These are phyloP conservation scores for Jacaranda mimosifolia DNA, from an alignment of 257 asterid genomes.

Conservation along the genomic window DNA sequence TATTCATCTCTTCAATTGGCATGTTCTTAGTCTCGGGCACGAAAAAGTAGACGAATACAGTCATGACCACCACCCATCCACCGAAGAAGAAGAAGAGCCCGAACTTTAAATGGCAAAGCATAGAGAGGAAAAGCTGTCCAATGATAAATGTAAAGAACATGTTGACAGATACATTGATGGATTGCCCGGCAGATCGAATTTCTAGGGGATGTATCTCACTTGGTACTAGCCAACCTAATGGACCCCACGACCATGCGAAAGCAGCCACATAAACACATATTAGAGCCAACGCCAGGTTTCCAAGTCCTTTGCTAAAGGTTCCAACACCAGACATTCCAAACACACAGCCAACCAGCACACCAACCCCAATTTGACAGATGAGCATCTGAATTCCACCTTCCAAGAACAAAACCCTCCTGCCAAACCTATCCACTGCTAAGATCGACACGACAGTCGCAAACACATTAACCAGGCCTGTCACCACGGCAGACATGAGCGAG, in stretches of 20 bases:
- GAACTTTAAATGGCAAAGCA: conserved; percentile 57
- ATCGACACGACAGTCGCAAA: conserved; percentile 53
- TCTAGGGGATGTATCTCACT: conserved; percentile 69
- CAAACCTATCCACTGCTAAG: conserved; percentile 50
- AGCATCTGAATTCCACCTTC: too few species aligned
- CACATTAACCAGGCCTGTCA: conserved; percentile 54
- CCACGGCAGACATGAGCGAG: conserved; percentile 58
- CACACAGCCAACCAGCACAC: conserved; percentile 36
- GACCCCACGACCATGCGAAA: conserved; percentile 79
- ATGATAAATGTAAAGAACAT: conserved; percentile 60
- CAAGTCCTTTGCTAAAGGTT: conserved; percentile 39
- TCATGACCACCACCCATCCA: conserved; percentile 53
- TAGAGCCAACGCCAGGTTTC: conserved; percentile 45
- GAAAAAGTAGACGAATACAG: conserved; percentile 46
- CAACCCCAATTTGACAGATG: conserved; percentile 45
- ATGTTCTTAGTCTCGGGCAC: conserved; percentile 62
- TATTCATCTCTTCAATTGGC: conserved; percentile 61
- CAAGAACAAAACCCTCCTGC: conserved; percentile 49
- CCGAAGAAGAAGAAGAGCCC: conserved; percentile 62
- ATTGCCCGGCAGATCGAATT: conserved; percentile 61
- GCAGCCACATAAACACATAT: conserved; percentile 65
- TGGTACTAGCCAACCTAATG: conserved; percentile 73
- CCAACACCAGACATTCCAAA: conserved; percentile 51
- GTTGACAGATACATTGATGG: conserved; percentile 53
- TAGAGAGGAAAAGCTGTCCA: conserved; percentile 50